Evolutionary conservation across 371 early-diverging fungal genomes (phyloP).

Genomic region (Mucor plumbeus): DNA sequence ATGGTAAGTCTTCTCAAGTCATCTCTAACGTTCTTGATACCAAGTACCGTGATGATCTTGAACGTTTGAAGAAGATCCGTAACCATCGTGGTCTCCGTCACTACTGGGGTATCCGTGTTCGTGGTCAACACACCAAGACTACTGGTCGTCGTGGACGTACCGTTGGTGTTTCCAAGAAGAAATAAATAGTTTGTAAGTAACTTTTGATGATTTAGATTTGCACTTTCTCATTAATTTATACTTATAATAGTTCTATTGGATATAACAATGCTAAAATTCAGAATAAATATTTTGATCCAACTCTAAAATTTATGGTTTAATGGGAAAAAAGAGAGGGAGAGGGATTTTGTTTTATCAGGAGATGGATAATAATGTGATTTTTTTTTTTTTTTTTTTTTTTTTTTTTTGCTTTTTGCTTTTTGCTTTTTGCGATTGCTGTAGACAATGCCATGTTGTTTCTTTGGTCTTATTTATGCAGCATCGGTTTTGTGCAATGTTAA

Average conservation of each 20-base stretch:
- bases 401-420: no score
- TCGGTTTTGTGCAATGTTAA: no score
- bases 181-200: constrained; percentile 44
- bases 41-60: constrained; percentile 96
- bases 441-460: no score
- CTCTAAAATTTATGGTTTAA: not conserved
- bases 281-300: not conserved
- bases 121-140: constrained; percentile 98
- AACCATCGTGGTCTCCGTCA: constrained; percentile 95
- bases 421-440: no score
- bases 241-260: not conserved
- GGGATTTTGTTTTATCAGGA: not conserved
- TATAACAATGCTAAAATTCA: not conserved
- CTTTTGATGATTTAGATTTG: not conserved
- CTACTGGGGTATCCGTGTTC: constrained; percentile 95
- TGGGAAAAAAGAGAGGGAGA: not conserved
- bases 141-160: constrained; percentile 98
- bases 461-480: no score
- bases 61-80: constrained; percentile 97
- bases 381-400: no score
- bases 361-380: not conserved
- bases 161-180: constrained; percentile 99
- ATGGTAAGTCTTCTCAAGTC: constrained; percentile 94
- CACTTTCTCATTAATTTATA: not conserved
- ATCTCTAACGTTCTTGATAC: constrained; percentile 96